Evolutionary conservation across 2,329 filamentous ascomycete genomes (phyloP).

Genomic region (Aspergillus ochraceoroseus): DNA sequence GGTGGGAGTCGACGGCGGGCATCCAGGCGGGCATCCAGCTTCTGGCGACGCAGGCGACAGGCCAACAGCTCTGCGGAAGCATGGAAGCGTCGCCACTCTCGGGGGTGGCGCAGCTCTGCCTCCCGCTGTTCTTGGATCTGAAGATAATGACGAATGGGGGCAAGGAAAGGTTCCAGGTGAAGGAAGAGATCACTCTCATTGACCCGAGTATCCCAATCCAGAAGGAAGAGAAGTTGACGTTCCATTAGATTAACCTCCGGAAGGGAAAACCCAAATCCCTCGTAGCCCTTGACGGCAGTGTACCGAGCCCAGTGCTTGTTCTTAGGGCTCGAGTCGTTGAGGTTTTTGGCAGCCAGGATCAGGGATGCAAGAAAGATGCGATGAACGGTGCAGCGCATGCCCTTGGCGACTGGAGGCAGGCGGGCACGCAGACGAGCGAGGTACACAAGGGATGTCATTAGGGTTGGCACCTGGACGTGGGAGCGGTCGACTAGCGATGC

Average conservation of each 20-base stretch:
- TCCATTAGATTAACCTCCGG: slow-evolving; percentile 99
- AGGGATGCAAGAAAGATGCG: slow-evolving; percentile 79
- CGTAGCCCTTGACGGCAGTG: slow-evolving; percentile 67
- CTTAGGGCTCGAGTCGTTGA: slow-evolving; percentile 98
- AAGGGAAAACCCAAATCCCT: slow-evolving; percentile 82
- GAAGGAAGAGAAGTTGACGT: slow-evolving; percentile 90
- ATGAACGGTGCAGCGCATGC: slow-evolving; percentile 92
- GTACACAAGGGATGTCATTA: slow-evolving; percentile 97
- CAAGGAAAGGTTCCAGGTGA: slow-evolving; percentile 82
- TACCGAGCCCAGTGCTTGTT: slow-evolving; percentile 99
- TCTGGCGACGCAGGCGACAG: slow-evolving; percentile 37
- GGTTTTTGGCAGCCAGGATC: slow-evolving; percentile 80
- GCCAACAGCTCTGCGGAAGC: slow-evolving; percentile 35
- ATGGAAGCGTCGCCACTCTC: slow-evolving; percentile 38
- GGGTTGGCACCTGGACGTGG: slow-evolving; percentile 92
- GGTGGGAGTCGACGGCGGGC: slow-evolving; percentile 27
- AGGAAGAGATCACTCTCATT: slow-evolving; percentile 77
- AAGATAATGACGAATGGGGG: slow-evolving; percentile 65
- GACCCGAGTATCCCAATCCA: slow-evolving; percentile 92
- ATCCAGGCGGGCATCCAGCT: slow-evolving; percentile 31
- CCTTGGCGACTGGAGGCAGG: slow-evolving; percentile 90
- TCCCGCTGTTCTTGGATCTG: slow-evolving; percentile 51
- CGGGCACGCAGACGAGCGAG: slow-evolving; percentile 75
- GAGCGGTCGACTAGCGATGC: slow-evolving; percentile 83
- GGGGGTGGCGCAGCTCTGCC: slow-evolving; percentile 32